Base-by-base conservation (phyloP, 805 yeast species). In the Nakazawaea ambrosiae region DNA sequence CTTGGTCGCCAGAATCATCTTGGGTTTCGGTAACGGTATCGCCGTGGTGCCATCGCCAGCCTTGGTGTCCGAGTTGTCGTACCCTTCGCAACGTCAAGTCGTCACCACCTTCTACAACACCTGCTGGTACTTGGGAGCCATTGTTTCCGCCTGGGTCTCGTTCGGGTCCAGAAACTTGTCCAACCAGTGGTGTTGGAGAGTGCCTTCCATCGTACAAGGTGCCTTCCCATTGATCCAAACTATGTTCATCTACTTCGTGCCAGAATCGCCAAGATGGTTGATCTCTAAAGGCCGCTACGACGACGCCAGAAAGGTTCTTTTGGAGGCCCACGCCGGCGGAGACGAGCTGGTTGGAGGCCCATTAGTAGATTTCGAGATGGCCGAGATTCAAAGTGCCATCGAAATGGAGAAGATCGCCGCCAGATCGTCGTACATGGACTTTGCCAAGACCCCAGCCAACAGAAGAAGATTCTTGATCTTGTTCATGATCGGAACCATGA, bases 191-290 rank as follows among this genome's bases (percentile, higher is more conserved):
- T 57, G 67, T 19, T 75, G 80, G 80, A 69, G 75, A 55, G 57
- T 73, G 39, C 81, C 81, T 28, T 61, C 76, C 11, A 62, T 63
- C 33, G 42, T 75, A 29, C 81, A 75, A 53, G 73, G 68, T 28
- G 48, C 60, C 11, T 54, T 69, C 44, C 77, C 81, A 2, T 17
- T 63, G 4, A 15, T 67, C 18, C 76, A 70, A 48, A 16, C 61
- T 7, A 4, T 43, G 2, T 47, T 63, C 19, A 42, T 66, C 27
- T 63, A 25, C 19, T 44, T 60, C 50, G 46, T 69, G 47, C 85
- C 85, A 27, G 87, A 79, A 53, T 78, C 85, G 4, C 85, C 87
- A 49, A 73, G 86, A 70, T 79, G 82, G 81, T 65, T 79, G 51
- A 65, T 78, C 45, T 63, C 75, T 16, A 63, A 69, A 40, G 69